Evolutionary conservation across 1,284 basidiomycete genomes (phyloP), one percentile per base, ranked within the genome.

Genomic region (Boletus semigastroideus): DNA sequence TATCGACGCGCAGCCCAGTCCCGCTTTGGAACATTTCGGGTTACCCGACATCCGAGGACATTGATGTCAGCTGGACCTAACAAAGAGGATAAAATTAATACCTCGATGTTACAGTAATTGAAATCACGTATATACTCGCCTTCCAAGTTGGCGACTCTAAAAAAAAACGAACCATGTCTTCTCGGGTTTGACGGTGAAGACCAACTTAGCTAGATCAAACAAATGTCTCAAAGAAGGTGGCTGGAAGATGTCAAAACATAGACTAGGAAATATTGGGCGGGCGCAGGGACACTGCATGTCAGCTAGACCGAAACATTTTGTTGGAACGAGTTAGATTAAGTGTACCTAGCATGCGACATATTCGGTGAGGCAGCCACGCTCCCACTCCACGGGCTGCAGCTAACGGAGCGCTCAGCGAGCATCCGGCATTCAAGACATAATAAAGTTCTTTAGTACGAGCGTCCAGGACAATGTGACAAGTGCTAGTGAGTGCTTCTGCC

Each of bases 1-100:
- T 66, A 71, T 67, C 69, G 69, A 69, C 70, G 55, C 49, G 39
- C 61, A 54, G 53, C 45, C 36, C 3, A 8, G 13, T 33, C 14
- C 55, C 42, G 22, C 3, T 54, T 69, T 56, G 28, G 46, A 54
- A 43, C 55, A 39, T 1, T 14, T 27, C 27, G 19, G 20, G 6
- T 40, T 20, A 19, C 22, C 31, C 45, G 51, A 59, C 49, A 34
- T 65, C 64, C 65, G 63, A 67, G 65, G 62, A 61, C 59, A 63
- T 52, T 9, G 25, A 53, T 53, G 47, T 44, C 47, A 42, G 41
- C 33, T 48, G 17, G 51, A 40, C 41, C 45, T 42, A 25, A 46
- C 53, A 54, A 25, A 30, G 42, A 55, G 39, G 52, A 60, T 64
- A 62, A 62, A 22, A 42, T 54, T 64, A 34, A 42, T 50, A 37